Evolutionary conservation across 768 basidiomycete genomes (phyloP), one percentile per base, ranked within the genome.

Genomic region (Leccinum disarticulatum): DNA sequence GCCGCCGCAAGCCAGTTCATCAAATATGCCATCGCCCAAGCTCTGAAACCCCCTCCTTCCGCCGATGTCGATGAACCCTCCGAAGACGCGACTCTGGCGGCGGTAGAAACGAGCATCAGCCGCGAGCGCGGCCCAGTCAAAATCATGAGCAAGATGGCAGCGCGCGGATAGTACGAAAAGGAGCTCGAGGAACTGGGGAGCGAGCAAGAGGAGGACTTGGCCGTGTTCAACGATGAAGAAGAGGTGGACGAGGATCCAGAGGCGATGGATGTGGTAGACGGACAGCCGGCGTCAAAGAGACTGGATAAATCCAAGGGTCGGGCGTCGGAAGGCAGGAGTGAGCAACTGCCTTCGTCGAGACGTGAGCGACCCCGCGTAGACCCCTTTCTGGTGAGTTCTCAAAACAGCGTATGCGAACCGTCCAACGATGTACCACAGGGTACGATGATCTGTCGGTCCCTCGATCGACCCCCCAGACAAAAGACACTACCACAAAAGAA

Each of bases 101-200:
- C 15, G 8, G 48, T 65, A 43, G 51, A 61, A 27, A 54, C 72
- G n/a, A 68, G 62, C 25, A 50, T 58, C 28, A 56, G 27, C n/a
- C 49, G 33, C 11, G 69, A 66, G 28, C 76, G 64, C 52, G 76
- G 84, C 11, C 83, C 85, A 0, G 69, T 77, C 27, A 86, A 84
- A 68, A 70, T 87, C 14, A 92, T 90, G 3, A 78, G 76, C 64
- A 92, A 91, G 73, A 92, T 91, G 87, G 65, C 77, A n/a, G 86
- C 83, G 57, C 81, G 89, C 2, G 84, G 81, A 52, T 77, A 84
- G 61, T 88, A 90, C 64, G 81, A 88, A 66, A 77, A 78, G 64
- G 75, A 83, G 54, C 64, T 89, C 38, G 77, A 77, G 47, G 82
- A 82, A 57, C 53, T 70, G 17, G 74, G 60, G 6, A 68, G 72